Evolutionary conservation across 768 basidiomycete genomes (phyloP), one percentile per base, ranked within the genome.

Genomic region (Serendipita indica): DNA sequence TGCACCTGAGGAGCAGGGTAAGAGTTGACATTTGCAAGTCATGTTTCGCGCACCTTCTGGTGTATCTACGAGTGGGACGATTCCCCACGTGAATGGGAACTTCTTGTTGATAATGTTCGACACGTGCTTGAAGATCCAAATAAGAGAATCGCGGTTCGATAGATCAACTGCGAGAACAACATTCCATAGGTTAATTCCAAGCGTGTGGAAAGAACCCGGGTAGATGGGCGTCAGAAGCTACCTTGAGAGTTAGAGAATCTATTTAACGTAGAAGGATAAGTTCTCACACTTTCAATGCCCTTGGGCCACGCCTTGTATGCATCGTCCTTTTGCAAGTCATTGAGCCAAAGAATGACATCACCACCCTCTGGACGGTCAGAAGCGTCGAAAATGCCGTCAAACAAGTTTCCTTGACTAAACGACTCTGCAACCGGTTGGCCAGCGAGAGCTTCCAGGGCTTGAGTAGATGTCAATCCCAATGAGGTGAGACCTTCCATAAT

Each of bases 311-410:
- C 54, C 45, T 65, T 73, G 61, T 71, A 89, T 74, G 81, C 74
- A 37, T 71, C 73, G 69, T 98, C 96, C 62, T 80, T 86, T 71
- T 89, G 84, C 18, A 98, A 70, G 66, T 99, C 83, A 68, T 98
- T 99, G 84, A 85, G 87, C 80, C 88, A 98, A 0, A 83, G 66
- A 35, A 93, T 76, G 2, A 86, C 75, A 33, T 71, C 75, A 0
- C 84, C 89, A 1, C 79, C 89, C 67, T 99, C 96, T 2, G 67
- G 65, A 16, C 88, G 74, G 69, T 99, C 94, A 60, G 86, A 90
- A 1, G 91, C 85, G 69, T 98, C 96, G 60, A 94, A 84, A n/a
- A 96, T 63, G 0, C 84, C 88, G 58, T 87, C 84, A 57, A 80
- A 64, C 3, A 75, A 72, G 18, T 71, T 77, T 13, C 69, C 71